Percentiles rank a stretch among this genome's conserved stretches.
Conservation (phyloP, 2,329 filamentous ascomycete species). For the Hawksworthiomyces lignivorus region DNA sequence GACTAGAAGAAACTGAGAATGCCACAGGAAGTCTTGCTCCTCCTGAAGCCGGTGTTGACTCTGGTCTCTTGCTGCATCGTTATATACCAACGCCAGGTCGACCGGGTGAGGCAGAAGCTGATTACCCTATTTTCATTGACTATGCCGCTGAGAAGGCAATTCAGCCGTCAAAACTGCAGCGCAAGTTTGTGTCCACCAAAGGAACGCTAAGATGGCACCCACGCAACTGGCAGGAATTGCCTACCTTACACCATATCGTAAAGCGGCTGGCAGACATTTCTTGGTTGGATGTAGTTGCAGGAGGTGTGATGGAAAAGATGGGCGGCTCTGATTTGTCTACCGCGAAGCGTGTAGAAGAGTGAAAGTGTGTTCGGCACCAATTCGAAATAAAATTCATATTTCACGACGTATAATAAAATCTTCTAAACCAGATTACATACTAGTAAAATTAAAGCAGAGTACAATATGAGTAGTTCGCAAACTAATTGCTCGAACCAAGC, state of each 20-base stretch:
- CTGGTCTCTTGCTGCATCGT: not conserved
- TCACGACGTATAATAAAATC: no score
- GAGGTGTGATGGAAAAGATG: not conserved
- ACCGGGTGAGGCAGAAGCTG: not conserved
- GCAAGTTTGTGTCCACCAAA: no score
- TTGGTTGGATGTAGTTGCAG: not conserved
- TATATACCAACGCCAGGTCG: not conserved
- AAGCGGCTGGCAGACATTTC: not conserved
- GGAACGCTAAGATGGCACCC: not conserved
- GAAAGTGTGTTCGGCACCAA: no score
- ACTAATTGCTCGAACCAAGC: no score
- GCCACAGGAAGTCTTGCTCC: no score
- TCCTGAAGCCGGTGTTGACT: not conserved
- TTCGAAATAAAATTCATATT: no score
- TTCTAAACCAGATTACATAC: no score
- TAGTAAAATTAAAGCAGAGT: no score
- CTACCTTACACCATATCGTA: constrained; percentile 2
- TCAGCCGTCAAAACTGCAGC: not conserved
- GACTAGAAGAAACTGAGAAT: no score
- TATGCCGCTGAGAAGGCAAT: not conserved
- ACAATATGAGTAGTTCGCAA: no score
- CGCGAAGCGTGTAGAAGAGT: not conserved
- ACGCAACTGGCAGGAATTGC: not conserved
- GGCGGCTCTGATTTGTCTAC: not conserved
- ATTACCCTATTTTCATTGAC: not conserved